Evolutionary conservation across 768 basidiomycete species (phyloP), one percentile per base, ranked within the genome.

Genomic region (Trametes punicea): DNA sequence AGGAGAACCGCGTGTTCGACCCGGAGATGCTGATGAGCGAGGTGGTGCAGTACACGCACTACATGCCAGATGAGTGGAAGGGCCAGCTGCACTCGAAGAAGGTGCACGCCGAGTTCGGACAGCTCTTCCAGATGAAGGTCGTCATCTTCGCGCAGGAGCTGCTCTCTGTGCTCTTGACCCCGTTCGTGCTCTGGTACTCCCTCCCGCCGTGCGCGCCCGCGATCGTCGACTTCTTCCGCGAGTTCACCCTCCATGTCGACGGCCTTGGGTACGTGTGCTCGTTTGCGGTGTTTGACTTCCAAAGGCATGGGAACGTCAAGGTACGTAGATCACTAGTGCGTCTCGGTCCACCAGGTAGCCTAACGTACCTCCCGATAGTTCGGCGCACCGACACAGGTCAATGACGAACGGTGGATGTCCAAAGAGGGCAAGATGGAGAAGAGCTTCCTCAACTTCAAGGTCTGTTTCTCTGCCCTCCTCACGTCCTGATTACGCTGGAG

Each of bases 391-490:
- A 78, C 82, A 3, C 72, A 76, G 34, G 81, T 79, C 7, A 74
- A 77, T 11, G 88, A 93, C 61, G 84, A 84, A 63, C 83, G 83
- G 56, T 86, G 89, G 78, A 77, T 89, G 64, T 91, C 90, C 4
- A 90, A 90, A 59, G 89, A 96, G 62, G 92, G 92, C 31, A 99
- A 99, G 80, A 98, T 99, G 95, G 97, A 99, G 77, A 97, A 98
- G 75, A 92, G 89, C 70, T 91, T 97, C 74, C 75, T 96, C 29
- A 92, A 90, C 67, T 97, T 97, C 79, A 96, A 95, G 74, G 86
- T 83, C 39, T 40, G 67, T 47, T 53, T 38, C 33, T 8, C 6
- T 27, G 49, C 18, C 15, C 18, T 25, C 8, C 39, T 54, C 4
- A 5, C 21, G 2, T 11, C 9, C 39, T 21, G 33, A 10, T 46